These are phyloP conservation scores for Gynochthodes officinalis DNA, from an alignment of 257 asterid species.

Conservation along the genomic window DNA sequence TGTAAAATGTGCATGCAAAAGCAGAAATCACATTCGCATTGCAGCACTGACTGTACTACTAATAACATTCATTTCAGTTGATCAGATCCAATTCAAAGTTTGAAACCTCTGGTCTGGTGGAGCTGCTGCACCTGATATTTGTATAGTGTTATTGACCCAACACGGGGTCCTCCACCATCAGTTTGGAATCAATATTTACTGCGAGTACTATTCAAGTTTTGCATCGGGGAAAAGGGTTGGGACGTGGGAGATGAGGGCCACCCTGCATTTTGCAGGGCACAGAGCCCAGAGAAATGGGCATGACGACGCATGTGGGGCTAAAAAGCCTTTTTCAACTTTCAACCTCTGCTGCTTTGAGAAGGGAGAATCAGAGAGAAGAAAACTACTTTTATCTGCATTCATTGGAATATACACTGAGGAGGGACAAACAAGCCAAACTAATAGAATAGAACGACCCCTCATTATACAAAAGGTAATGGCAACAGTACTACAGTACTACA, in stretches of 20 bases:
- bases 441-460: constrained; percentile 14
- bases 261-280: constrained; percentile 10
- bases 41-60: no score
- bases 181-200: neutral
- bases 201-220: neutral
- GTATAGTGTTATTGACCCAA: neutral
- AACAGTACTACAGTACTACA: neutral
- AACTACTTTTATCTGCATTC: constrained; percentile 15
- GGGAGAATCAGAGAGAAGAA: constrained; percentile 21
- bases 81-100: constrained; percentile 11
- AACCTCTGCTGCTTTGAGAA: constrained; percentile 13
- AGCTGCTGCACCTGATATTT: neutral
- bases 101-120: neutral
- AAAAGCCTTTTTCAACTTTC: constrained; percentile 26
- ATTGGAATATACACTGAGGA: constrained; percentile 34
- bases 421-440: constrained; percentile 30
- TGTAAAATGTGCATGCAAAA: neutral
- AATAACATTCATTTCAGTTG: neutral
- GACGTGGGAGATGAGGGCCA: neutral
- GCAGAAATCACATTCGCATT: neutral
- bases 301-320: constrained; percentile 39
- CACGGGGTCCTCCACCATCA: neutral
- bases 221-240: neutral
- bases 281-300: constrained; percentile 22
- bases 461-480: neutral